Conservation (phyloP, 768 basidiomycete species). For the Austroboletus eburneus region DNA sequence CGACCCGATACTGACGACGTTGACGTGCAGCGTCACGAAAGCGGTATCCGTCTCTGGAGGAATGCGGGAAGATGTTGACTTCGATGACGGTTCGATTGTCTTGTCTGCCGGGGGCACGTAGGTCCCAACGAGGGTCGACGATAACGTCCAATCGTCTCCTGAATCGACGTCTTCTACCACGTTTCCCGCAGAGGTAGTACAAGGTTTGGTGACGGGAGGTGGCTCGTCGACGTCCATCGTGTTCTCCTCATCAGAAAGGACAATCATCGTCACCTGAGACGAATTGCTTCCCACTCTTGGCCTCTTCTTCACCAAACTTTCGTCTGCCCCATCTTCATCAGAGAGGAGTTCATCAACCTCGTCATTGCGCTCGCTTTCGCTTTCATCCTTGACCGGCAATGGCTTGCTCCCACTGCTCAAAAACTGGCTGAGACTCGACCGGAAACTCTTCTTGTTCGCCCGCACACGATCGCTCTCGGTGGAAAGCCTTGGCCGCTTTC, state of each 20-base stretch:
- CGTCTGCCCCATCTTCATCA: neutral
- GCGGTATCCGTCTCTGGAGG: neutral
- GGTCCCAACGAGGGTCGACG: conserved; percentile 25
- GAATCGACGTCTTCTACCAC: conserved; percentile 1
- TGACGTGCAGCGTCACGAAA: conserved; percentile 16
- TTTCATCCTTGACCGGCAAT: conserved; percentile 13
- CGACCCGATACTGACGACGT: conserved; percentile 17
- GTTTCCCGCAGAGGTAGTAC: neutral
- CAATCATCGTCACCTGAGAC: conserved; percentile 17
- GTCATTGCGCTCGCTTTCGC: conserved; percentile 8
- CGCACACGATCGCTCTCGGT: conserved; percentile 5
- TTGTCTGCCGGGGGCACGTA: conserved; percentile 14
- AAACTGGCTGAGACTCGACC: conserved; percentile 49
- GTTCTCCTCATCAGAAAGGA: conserved; percentile 23
- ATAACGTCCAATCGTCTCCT: conserved; percentile 20
- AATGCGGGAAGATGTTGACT: neutral
- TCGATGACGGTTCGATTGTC: conserved; percentile 1
- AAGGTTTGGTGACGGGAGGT: conserved; percentile 18
- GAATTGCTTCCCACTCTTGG: conserved; percentile 11
- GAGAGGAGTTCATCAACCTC: conserved; percentile 19
- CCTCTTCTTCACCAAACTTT: conserved; percentile 5
- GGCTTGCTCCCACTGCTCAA: conserved; percentile 43
- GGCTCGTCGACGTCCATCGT: conserved; percentile 25
- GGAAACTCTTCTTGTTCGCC: conserved; percentile 35
- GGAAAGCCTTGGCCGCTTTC: conserved; percentile 36